These are phyloP conservation scores for Solanum tarijense DNA, from an alignment of 257 asterid genomes.

Conservation along the genomic window DNA sequence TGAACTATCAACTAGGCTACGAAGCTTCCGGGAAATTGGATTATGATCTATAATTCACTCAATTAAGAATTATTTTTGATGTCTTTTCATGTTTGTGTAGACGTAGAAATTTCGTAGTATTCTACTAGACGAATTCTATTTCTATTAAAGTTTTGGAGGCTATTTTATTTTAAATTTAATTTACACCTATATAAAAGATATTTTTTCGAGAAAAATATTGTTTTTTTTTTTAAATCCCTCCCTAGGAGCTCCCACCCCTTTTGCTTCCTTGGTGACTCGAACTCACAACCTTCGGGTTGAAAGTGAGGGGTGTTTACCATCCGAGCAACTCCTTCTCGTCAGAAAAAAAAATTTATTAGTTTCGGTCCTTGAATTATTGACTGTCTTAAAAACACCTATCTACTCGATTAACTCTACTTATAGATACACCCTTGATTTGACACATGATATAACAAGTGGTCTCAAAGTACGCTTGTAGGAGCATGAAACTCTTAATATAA, in stretches of 20 bases:
- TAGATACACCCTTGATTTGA: background rate
- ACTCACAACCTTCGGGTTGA: too few relatives aligned
- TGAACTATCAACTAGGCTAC: background rate
- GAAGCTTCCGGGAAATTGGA: background rate
- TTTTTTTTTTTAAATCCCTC: too few relatives aligned
- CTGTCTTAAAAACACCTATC: too few relatives aligned
- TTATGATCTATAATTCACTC: background rate
- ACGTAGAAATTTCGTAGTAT: background rate
- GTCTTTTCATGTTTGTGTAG: background rate
- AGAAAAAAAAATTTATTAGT: too few relatives aligned
- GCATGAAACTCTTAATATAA: too few relatives aligned
- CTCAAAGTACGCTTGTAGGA: background rate
- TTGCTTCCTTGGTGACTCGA: too few relatives aligned
- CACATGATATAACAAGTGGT: background rate
- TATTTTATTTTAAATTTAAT: background rate
- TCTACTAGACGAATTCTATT: background rate
- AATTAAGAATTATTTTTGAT: background rate
- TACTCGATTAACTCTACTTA: background rate
- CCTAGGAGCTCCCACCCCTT: too few relatives aligned
- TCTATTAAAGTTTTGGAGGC: background rate
- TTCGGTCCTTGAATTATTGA: too few relatives aligned
- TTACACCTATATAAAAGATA: background rate
- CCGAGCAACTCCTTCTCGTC: too few relatives aligned
- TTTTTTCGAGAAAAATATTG: background rate
- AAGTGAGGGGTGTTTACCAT: too few relatives aligned